Conservation (phyloP, 2,329 filamentous ascomycete genomes). For the Orbilia blumenaviensis region DNA sequence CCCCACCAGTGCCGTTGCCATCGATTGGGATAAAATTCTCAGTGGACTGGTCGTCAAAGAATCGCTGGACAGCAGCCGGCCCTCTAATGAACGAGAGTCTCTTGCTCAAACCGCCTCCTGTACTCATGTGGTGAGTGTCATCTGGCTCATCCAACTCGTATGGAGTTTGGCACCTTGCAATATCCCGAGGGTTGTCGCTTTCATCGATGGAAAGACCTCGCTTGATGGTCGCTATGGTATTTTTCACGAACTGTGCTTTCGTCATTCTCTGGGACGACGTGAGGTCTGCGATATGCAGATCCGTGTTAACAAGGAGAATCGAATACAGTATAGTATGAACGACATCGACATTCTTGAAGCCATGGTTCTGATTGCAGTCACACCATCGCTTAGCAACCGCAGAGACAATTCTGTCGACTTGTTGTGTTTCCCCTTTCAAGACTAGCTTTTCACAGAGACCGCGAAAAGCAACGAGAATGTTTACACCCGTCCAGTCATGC, state of each 20-base stretch:
- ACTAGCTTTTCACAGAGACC: constrained; percentile 82
- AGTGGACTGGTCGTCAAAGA: constrained; percentile 52
- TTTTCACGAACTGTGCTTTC: constrained; percentile 90
- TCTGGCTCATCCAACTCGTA: constrained; percentile 53
- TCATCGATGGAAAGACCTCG: constrained; percentile 69
- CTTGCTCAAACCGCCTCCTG: constrained; percentile 31
- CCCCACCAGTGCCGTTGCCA: constrained; percentile 65
- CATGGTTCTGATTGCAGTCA: constrained; percentile 88
- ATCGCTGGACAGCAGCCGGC: constrained; percentile 57
- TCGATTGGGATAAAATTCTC: constrained; percentile 56
- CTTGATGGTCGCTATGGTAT: constrained; percentile 89
- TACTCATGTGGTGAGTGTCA: constrained; percentile 61
- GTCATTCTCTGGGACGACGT: constrained; percentile 87
- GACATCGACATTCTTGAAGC: constrained; percentile 91
- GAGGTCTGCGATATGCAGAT: constrained; percentile 93
- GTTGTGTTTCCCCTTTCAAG: constrained; percentile 90
- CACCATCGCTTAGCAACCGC: constrained; percentile 92
- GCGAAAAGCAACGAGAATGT: constrained; percentile 80
- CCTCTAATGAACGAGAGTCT: constrained; percentile 56
- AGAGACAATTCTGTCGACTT: constrained; percentile 92
- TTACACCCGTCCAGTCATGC: constrained; percentile 84
- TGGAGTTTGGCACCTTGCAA: constrained; percentile 55
- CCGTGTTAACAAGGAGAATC: constrained; percentile 91
- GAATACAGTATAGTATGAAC: constrained; percentile 98
- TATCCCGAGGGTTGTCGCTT: constrained; percentile 50